Percentiles rank a stretch among this genome's conserved stretches.
phyloP scores from a whole-genome alignment of 306 rosid species.

The Senna tora region DNA sequence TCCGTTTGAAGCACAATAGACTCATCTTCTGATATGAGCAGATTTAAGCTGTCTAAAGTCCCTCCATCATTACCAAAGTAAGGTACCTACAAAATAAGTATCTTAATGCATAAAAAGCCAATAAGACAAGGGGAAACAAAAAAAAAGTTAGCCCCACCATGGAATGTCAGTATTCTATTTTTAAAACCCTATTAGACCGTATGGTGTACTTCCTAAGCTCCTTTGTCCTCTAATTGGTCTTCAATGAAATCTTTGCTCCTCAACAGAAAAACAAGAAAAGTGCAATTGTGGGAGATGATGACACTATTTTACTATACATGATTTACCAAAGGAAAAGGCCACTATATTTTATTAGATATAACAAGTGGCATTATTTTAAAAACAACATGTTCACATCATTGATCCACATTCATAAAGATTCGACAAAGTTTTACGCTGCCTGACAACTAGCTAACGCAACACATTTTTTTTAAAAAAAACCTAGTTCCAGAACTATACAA shows the following conservation, averaged over 20 bases:
- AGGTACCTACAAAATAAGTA: constrained; percentile 59
- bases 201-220: constrained; percentile 15
- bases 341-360: background rate
- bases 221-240: constrained; percentile 2
- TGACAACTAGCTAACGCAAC: too few relatives aligned
- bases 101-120: constrained; percentile 14
- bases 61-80: constrained; percentile 49
- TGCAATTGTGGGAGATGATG: constrained; percentile 16
- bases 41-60: constrained; percentile 45
- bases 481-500: too few relatives aligned
- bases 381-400: too few relatives aligned
- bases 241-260: constrained; percentile 23
- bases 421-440: too few relatives aligned
- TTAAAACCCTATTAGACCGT: constrained; percentile 11
- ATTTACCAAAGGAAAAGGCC: background rate
- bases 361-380: background rate
- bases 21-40: constrained; percentile 45
- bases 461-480: too few relatives aligned
- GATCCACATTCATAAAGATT: too few relatives aligned
- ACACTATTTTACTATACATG: constrained; percentile 10
- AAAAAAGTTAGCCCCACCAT: background rate
- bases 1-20: constrained; percentile 42
- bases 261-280: constrained; percentile 28
- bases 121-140: constrained; percentile 16
- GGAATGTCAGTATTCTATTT: background rate